Conservation (phyloP, 306 rosid genomes). For the Canavalia gladiata region DNA sequence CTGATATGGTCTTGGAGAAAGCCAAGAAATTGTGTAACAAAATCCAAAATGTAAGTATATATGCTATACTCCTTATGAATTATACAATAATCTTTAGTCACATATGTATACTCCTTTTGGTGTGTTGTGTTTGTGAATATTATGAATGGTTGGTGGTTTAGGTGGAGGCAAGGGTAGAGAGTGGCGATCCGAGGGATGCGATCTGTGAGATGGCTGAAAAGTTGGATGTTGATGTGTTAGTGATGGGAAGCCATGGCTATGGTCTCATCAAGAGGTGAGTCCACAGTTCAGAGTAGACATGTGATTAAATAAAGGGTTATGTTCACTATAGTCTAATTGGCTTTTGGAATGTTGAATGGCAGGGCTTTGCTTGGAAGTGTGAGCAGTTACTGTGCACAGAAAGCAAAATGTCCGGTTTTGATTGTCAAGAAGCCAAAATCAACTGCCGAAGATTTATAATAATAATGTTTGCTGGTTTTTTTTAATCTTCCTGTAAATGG, state of each 20-base stretch:
- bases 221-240: conserved; percentile 67
- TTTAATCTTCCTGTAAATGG: conserved; percentile 5
- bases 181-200: conserved; percentile 87
- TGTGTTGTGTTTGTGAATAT: not conserved
- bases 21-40: conserved; percentile 69
- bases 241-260: conserved; percentile 90
- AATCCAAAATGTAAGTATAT: conserved; percentile 55
- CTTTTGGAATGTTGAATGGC: conserved; percentile 32
- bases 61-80: not conserved
- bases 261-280: conserved; percentile 80
- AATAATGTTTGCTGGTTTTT: not conserved
- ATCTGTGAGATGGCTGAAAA: conserved; percentile 75
- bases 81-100: not conserved
- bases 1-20: conserved; percentile 64
- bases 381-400: conserved; percentile 87
- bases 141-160: conserved; percentile 39
- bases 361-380: conserved; percentile 97
- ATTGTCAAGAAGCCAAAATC: conserved; percentile 88
- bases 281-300: not conserved
- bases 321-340: not conserved
- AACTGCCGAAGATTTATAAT: conserved; percentile 14
- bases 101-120: not conserved
- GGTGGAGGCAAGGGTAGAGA: conserved; percentile 72
- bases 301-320: not conserved
- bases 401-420: conserved; percentile 81